Evolutionary conservation across 2,329 filamentous ascomycete genomes (phyloP), one percentile per base, ranked within the genome.

Genomic region (Didymella sp.): DNA sequence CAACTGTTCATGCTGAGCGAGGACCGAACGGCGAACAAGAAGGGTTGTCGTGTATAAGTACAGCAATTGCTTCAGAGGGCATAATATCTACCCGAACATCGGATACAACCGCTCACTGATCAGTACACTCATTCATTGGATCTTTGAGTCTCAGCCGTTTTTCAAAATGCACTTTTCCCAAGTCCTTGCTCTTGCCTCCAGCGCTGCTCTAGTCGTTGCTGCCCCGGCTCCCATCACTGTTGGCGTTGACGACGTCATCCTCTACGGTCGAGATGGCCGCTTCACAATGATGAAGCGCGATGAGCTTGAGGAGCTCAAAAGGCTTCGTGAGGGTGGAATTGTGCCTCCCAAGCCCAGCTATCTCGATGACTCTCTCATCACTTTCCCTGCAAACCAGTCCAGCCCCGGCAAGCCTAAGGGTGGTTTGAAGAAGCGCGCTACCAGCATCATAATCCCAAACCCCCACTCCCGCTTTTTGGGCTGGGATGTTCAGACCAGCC

Each of bases 401-500:
- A 17, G 17, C 12, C 62, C 52, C 11, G n/a, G 21, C n/a, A 47
- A 24, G 11, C 21, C 54, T 21, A 7, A 41, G 21, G 11, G 8
- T 9, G 46, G 21, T 6, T 28, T 62, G 21, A n/a, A 53, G 9
- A 71, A 71, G 57, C 67, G 70, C 28, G 58, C 31, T 7, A 41
- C 44, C 25, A 62, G 51, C 40, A 35, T 73, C 56, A 62, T 72
- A 24, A 47, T 70, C 7, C 66, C 65, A 43, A 60, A 65, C 35
- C 54, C 63, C 24, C 48, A 58, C 19, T 37, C 45, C 3, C 64
- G 62, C 30, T 79, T 78, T 62, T 63, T 75, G 21, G 76, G 76
- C 62, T 78, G 77, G 77, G 77, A 79, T 52, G 64, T 76, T 1
- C 64, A 63, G 43, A 76, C 78, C 63, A 78, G 77, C 13, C 66